These are phyloP conservation scores for Trichoderma orchidacearum DNA, from an alignment of 495 filamentous ascomycete genomes.

Conservation along the genomic window DNA sequence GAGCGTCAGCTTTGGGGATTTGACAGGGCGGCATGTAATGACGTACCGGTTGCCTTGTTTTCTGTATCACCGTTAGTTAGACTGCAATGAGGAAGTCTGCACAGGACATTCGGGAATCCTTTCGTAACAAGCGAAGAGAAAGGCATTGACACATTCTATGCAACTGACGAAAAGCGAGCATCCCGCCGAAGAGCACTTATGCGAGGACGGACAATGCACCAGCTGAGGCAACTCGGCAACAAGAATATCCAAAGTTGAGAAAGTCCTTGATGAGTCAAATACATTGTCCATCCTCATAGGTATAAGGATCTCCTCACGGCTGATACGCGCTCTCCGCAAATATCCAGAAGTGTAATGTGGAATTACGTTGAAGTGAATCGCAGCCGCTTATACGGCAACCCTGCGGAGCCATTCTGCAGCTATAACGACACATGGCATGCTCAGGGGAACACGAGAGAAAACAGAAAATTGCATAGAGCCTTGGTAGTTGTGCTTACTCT, in stretches of 20 bases:
- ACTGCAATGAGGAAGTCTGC: not conserved
- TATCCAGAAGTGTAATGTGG: not conserved
- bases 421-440: not conserved
- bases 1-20: not conserved
- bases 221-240: not conserved
- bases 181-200: not conserved
- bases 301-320: not conserved
- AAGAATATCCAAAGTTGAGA: not conserved
- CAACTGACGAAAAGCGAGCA: not conserved
- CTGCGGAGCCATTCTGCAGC: not conserved
- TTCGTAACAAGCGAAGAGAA: no score
- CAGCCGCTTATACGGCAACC: not conserved
- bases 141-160: not conserved
- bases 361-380: not conserved
- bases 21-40: slow-evolving; percentile 1
- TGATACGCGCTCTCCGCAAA: not conserved
- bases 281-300: not conserved
- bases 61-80: slow-evolving; percentile 35
- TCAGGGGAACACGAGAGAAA: not conserved
- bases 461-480: not conserved
- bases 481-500: slow-evolving; percentile 47
- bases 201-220: not conserved
- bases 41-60: slow-evolving; percentile 93
- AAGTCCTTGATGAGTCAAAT: not conserved
- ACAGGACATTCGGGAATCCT: no score